Percentiles rank a stretch among this genome's conserved stretches.
These are phyloP conservation scores for Epichloe scottii DNA, from an alignment of 2,329 filamentous ascomycete species.

Conservation along the genomic window DNA sequence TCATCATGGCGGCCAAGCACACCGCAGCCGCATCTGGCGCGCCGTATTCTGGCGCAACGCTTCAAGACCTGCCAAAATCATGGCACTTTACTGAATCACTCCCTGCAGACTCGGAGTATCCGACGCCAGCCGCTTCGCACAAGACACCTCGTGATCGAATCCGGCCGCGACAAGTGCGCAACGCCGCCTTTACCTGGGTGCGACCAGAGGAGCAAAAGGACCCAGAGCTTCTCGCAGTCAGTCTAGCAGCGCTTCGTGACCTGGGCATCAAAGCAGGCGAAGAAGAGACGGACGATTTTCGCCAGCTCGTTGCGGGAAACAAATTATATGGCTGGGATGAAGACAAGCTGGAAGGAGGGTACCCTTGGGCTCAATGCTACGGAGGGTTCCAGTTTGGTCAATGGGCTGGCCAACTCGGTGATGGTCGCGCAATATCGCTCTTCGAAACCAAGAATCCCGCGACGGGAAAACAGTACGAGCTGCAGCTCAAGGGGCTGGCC, in stretches of 20 bases:
- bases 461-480: conserved; percentile 65
- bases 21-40: conserved; percentile 15
- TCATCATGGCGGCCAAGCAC: conserved; percentile 21
- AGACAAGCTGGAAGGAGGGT: conserved; percentile 54
- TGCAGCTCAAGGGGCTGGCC: conserved; percentile 87
- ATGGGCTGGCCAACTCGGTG: conserved; percentile 93
- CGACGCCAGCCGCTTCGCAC: conserved; percentile 72
- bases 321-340: conserved; percentile 69
- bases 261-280: conserved; percentile 63
- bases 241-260: conserved; percentile 64
- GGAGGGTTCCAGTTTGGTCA: conserved; percentile 71
- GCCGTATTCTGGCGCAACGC: conserved; percentile 15
- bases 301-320: conserved; percentile 68
- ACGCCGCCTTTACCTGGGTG: conserved; percentile 82
- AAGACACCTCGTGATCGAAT: conserved; percentile 65
- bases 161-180: conserved; percentile 69
- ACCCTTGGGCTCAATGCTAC: conserved; percentile 98
- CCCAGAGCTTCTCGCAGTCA: conserved; percentile 72
- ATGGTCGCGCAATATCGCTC: conserved; percentile 85
- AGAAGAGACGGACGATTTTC: conserved; percentile 60
- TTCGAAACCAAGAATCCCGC: conserved; percentile 75
- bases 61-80: conserved; percentile 49
- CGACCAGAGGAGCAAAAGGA: conserved; percentile 61
- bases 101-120: conserved; percentile 64
- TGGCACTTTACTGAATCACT: conserved; percentile 55